Conservation (phyloP, 1,139 yeast genomes). For the Candida sp. region DNA sequence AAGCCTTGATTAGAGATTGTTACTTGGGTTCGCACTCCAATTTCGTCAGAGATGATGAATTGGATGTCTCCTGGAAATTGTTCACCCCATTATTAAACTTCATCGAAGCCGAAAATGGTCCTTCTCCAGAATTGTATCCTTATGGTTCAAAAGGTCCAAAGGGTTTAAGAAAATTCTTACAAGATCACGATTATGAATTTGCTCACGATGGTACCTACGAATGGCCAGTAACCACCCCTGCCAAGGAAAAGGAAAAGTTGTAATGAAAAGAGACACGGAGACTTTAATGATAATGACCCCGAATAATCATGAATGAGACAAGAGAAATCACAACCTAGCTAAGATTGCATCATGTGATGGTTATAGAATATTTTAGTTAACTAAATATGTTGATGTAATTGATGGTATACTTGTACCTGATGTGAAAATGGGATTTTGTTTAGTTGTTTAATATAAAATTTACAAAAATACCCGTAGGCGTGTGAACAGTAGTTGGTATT, state of each 20-base stretch:
- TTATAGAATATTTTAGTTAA: too few species aligned
- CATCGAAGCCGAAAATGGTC: slow-evolving; percentile 69
- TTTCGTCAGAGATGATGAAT: slow-evolving; percentile 97
- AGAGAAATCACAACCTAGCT: too few species aligned
- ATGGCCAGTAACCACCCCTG: slow-evolving; percentile 76
- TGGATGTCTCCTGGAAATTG: slow-evolving; percentile 88
- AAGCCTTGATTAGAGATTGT: slow-evolving; percentile 90
- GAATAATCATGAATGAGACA: too few species aligned
- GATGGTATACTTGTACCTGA: too few species aligned
- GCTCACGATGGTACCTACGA: slow-evolving; percentile 61
- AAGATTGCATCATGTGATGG: too few species aligned
- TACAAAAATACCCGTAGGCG: too few species aligned
- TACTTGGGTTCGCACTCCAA: slow-evolving; percentile 92
- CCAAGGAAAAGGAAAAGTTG: slow-evolving; percentile 24
- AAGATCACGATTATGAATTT: slow-evolving; percentile 66
- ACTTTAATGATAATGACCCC: too few species aligned
- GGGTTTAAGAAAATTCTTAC: slow-evolving; percentile 57
- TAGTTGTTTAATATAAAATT: too few species aligned
- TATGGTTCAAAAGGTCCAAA: slow-evolving; percentile 94
- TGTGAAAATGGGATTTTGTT: too few species aligned
- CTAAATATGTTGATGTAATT: too few species aligned
- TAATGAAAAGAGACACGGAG: slow-evolving; percentile 6
- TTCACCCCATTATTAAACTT: slow-evolving; percentile 87
- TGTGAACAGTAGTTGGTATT: too few species aligned
- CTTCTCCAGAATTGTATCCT: slow-evolving; percentile 63